A percentile compares a stretch with the other conserved stretches of the same genome.
Evolutionary conservation across 2,329 filamentous ascomycete species (phyloP).

Genomic region (Colletotrichum falcatum): DNA sequence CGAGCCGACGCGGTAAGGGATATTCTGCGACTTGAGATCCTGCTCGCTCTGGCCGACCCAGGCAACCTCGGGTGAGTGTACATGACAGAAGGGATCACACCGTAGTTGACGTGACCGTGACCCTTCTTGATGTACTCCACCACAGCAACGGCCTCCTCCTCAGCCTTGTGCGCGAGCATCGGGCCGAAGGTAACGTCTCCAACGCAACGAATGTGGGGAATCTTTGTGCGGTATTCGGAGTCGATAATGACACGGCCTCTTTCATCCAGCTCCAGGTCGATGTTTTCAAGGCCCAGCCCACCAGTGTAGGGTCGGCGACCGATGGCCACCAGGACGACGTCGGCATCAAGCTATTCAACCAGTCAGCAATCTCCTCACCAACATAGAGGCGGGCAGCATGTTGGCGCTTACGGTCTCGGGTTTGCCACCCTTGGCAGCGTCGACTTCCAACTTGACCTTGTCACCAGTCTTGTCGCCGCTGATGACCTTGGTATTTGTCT

Average conservation of each 20-base stretch:
- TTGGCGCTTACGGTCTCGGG: constrained; percentile 79
- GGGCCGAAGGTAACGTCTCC: constrained; percentile 97
- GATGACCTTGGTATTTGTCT: constrained; percentile 94
- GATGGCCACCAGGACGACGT: constrained; percentile 96
- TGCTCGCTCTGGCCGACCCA: constrained; percentile 99
- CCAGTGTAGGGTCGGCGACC: constrained; percentile 94
- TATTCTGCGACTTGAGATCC: constrained; percentile 88
- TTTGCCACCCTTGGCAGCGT: constrained; percentile 97
- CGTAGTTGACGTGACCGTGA: constrained; percentile 99
- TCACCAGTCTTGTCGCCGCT: constrained; percentile 85
- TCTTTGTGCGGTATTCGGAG: constrained; percentile 98
- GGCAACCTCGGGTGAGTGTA: constrained; percentile 99
- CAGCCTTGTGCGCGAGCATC: constrained; percentile 99
- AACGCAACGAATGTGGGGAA: constrained; percentile 95
- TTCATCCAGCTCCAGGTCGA: constrained; percentile 92
- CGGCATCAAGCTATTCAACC: constrained; percentile 79
- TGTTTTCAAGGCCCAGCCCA: constrained; percentile 92
- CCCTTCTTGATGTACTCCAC: constrained; percentile 99
- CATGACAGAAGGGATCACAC: constrained; percentile 97
- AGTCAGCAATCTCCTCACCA: constrained; percentile 28
- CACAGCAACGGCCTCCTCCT: constrained; percentile 95
- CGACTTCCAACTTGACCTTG: constrained; percentile 83
- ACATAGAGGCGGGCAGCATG: background rate
- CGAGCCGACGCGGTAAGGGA: constrained; percentile 91
- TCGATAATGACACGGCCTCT: constrained; percentile 96